Evolutionary conservation across 768 basidiomycete species (phyloP), one percentile per base, ranked within the genome.

Genomic region (Russula sp.): DNA sequence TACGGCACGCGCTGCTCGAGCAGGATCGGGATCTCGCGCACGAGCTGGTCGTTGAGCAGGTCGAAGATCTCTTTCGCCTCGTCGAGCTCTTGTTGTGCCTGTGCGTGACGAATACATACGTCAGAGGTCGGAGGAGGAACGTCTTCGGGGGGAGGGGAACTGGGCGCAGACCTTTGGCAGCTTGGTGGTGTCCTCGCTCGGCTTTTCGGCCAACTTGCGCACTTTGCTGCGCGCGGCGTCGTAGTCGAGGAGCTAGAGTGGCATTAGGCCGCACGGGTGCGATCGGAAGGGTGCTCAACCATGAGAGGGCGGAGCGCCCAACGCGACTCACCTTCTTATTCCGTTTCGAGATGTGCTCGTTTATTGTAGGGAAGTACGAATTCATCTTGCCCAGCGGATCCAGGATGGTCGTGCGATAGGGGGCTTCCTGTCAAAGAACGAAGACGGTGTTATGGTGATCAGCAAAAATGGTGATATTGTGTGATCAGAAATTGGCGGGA

Each of bases 351-450:
- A 99, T 93, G 61, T 95, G 91, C 62, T 95, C 92, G 72, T 97
- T 97, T 73, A 98, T 86, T 37, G 91, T 77, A 3, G 94, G 92
- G 76, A 93, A 96, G 74, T 97, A 97, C 0, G 91, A 88, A 72
- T 91, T 93, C 86, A 99, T 92, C 78, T 95, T 97, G 2, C 95
- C 94, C 4, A 98, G 78, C 2, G 97, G 97, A 71, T 98, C 97
- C 59, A 95, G 86, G 55, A 98, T 88, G 27, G 96, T 93, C 32
- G 94, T 93, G 35, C 97, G 85, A 76, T 90, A 99, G 4, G 97
- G 96, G 1, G 84, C 85, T 65, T 99, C 97, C 94, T 98, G 68
- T 11, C 37, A 47, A 37, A 7, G 3, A 34, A 18, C 0, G 13
- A 39, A 27, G 31, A 27, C 6, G 14, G 6, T 20, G 6, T 44